phyloP scores from a whole-genome alignment of 352 stramenopile genomes.

The Globisporangium cystogenes region DNA sequence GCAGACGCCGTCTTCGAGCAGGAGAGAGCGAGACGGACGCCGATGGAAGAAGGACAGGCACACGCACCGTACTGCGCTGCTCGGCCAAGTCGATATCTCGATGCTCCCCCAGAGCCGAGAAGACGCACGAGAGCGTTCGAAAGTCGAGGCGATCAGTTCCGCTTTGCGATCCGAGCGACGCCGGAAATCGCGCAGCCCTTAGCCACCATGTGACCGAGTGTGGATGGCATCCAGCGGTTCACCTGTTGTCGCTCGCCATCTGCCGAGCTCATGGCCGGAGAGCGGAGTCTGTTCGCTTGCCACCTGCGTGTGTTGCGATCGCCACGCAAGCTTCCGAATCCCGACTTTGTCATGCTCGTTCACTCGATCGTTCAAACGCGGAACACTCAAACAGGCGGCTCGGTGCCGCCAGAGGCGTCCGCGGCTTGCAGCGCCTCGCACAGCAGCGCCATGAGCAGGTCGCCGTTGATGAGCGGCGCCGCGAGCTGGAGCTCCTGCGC shows the following conservation, averaged over 20 bases:
- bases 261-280: no score
- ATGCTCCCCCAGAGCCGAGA: no score
- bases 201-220: neutral
- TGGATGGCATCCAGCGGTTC: neutral
- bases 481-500: slow-evolving; percentile 29
- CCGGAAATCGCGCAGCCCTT: neutral
- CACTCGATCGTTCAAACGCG: no score
- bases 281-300: no score
- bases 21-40: neutral
- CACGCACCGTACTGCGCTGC: neutral
- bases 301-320: neutral
- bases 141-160: no score
- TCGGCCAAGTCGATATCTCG: no score
- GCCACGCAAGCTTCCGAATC: neutral
- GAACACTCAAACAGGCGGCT: no score
- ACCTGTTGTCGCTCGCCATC: neutral
- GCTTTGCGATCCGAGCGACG: no score
- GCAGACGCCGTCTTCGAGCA: neutral
- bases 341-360: neutral
- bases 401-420: neutral
- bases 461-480: slow-evolving; percentile 39
- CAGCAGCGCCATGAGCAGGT: slow-evolving; percentile 42
- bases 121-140: no score
- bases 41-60: neutral
- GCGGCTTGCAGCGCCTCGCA: slow-evolving; percentile 13